Evolutionary conservation across 1,284 basidiomycete genomes (phyloP).

Genomic region (Tilletiopsis washingtonensis): DNA sequence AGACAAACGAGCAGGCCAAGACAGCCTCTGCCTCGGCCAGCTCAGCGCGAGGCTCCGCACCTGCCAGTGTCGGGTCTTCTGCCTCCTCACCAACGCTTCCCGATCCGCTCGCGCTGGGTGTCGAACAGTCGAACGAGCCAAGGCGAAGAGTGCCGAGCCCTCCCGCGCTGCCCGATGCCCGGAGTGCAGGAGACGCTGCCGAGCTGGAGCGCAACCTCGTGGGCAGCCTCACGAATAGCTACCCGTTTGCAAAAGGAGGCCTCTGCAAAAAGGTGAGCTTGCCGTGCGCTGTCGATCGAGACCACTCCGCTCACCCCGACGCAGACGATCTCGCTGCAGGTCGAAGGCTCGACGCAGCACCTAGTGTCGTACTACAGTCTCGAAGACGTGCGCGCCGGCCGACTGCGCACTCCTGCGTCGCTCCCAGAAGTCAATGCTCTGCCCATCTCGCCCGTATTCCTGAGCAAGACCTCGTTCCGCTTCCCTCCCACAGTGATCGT

Average conservation of each 20-base stretch:
- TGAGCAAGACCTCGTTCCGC: constrained; percentile 81
- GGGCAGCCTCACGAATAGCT: constrained; percentile 36
- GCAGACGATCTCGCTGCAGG: constrained; percentile 84
- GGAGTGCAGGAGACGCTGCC: constrained; percentile 6
- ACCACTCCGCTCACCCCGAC: constrained; percentile 8
- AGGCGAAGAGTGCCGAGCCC: neutral
- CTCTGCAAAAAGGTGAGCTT: constrained; percentile 32
- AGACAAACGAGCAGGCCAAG: constrained; percentile 1
- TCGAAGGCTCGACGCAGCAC: constrained; percentile 81
- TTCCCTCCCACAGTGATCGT: constrained; percentile 80
- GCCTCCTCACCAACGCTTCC: neutral
- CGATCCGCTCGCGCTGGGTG: constrained; percentile 5
- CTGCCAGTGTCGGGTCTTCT: neutral
- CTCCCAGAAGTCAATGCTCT: constrained; percentile 78
- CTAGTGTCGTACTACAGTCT: constrained; percentile 93
- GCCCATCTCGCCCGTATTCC: constrained; percentile 77
- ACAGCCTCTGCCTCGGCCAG: constrained; percentile 15
- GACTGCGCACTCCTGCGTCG: constrained; percentile 76
- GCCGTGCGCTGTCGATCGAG: neutral
- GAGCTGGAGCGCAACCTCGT: constrained; percentile 33
- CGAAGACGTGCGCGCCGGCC: constrained; percentile 78
- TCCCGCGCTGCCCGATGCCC: neutral
- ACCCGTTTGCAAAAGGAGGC: constrained; percentile 33
- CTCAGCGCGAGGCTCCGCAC: constrained; percentile 8
- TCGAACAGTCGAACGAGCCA: no score